Percentiles rank a stretch among this genome's conserved stretches.
Conservation (phyloP, 805 yeast genomes). For the Tetrapisispora taiwanensis region DNA sequence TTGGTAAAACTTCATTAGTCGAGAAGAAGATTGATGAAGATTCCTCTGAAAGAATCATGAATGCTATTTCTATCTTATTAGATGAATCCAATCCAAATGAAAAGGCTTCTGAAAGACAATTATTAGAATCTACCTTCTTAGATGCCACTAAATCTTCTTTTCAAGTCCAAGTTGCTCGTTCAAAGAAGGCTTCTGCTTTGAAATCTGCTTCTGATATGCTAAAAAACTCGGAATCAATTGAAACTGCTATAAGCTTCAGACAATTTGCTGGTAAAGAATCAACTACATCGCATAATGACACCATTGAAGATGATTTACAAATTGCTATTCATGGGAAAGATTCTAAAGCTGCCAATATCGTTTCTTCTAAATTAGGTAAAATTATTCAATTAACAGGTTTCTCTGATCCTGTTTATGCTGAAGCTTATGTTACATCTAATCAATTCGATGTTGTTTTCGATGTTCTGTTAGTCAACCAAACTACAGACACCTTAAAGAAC, state of each 20-base stretch:
- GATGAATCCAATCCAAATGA: slow-evolving; percentile 46
- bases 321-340: slow-evolving; percentile 37
- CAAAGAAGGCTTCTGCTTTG: slow-evolving; percentile 48
- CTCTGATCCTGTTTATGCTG: slow-evolving; percentile 96
- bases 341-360: slow-evolving; percentile 40
- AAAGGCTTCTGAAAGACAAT: slow-evolving; percentile 30
- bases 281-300: slow-evolving; percentile 31
- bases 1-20: slow-evolving; percentile 63
- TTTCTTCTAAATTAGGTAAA: slow-evolving; percentile 73
- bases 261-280: slow-evolving; percentile 50
- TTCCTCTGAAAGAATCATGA: slow-evolving; percentile 83
- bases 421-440: slow-evolving; percentile 90
- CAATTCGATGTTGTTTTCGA: slow-evolving; percentile 94
- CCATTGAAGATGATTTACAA: slow-evolving; percentile 48
- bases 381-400: slow-evolving; percentile 95
- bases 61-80: slow-evolving; percentile 68
- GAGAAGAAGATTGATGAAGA: slow-evolving; percentile 86
- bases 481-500: slow-evolving; percentile 81
- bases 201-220: slow-evolving; percentile 47
- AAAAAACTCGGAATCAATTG: slow-evolving; percentile 63
- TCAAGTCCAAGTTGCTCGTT: slow-evolving; percentile 53
- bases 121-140: slow-evolving; percentile 59
- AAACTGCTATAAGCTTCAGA: slow-evolving; percentile 68
- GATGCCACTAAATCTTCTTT: slow-evolving; percentile 84
- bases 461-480: slow-evolving; percentile 88